These are phyloP conservation scores for Xylaria bambusicola DNA, from an alignment of 495 filamentous ascomycete genomes.

Conservation along the genomic window DNA sequence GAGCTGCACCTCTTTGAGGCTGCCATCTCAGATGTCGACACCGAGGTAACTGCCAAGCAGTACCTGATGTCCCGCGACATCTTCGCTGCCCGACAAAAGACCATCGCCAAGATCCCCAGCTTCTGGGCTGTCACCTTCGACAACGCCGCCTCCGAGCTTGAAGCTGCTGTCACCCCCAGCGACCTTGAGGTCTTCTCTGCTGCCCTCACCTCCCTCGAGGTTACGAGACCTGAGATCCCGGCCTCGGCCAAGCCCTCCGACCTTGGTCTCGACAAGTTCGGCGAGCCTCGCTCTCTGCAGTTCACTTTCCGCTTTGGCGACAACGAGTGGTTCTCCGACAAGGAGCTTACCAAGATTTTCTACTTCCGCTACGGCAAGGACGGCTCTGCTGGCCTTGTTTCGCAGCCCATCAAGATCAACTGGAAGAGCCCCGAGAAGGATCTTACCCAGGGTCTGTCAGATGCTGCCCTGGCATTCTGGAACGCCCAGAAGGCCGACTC, in stretches of 20 bases:
- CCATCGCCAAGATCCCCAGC: constrained; percentile 61
- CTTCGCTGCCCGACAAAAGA: constrained; percentile 60
- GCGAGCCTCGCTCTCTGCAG: constrained; percentile 54
- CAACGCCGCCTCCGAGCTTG: constrained; percentile 66
- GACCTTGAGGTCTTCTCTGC: constrained; percentile 62
- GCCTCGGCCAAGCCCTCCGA: constrained; percentile 34
- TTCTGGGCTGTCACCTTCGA: constrained; percentile 78
- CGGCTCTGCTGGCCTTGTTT: constrained; percentile 66
- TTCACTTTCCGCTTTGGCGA: constrained; percentile 53
- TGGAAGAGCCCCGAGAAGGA: constrained; percentile 71
- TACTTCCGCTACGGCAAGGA: constrained; percentile 62
- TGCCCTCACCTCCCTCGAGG: constrained; percentile 55
- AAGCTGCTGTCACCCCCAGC: constrained; percentile 65
- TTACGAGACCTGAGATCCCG: constrained; percentile 65
- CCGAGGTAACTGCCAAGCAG: constrained; percentile 23
- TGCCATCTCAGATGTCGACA: constrained; percentile 23
- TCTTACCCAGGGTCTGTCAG: constrained; percentile 65
- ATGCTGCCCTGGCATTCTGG: constrained; percentile 58
- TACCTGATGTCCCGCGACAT: constrained; percentile 32
- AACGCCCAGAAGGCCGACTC: constrained; percentile 59
- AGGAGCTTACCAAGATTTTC: constrained; percentile 69
- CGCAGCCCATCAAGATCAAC: constrained; percentile 68
- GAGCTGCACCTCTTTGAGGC: constrained; percentile 23
- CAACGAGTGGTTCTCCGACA: constrained; percentile 65
- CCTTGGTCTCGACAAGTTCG: constrained; percentile 23